phyloP scores from a whole-genome alignment of 345 rosid species.

The Eucalyptus rudis region DNA sequence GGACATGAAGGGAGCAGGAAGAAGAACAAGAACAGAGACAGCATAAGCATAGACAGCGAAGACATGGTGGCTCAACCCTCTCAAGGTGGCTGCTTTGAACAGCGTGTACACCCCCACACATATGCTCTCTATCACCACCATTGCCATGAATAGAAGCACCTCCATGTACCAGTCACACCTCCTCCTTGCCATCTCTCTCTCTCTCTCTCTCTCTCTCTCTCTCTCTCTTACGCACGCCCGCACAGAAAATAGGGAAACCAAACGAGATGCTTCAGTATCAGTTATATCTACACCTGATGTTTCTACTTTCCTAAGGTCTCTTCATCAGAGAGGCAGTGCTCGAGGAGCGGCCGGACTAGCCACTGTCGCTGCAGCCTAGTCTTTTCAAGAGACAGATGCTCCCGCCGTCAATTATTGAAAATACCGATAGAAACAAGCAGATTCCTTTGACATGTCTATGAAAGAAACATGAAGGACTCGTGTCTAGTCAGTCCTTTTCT shows the following conservation, averaged over 20 bases:
- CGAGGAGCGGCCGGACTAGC: background rate
- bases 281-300: background rate
- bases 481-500: background rate
- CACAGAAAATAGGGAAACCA: background rate
- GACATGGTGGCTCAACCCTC: conserved; percentile 69
- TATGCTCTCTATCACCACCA: conserved; percentile 58
- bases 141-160: conserved; percentile 45
- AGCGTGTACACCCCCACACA: conserved; percentile 68
- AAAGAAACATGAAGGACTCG: background rate
- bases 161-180: conserved; percentile 26
- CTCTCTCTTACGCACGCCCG: background rate
- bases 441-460: background rate
- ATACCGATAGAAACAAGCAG: background rate
- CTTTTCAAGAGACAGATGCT: background rate
- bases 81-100: conserved; percentile 67
- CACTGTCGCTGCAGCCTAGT: background rate
- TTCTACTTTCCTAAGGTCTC: background rate
- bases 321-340: background rate
- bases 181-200: background rate
- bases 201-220: background rate
- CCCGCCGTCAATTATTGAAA: background rate
- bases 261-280: background rate
- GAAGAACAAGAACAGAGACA: conserved; percentile 70
- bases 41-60: conserved; percentile 67
- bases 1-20: conserved; percentile 74